Evolutionary conservation across 768 basidiomycete genomes (phyloP).

Genomic region (Hypholoma fasciculare): DNA sequence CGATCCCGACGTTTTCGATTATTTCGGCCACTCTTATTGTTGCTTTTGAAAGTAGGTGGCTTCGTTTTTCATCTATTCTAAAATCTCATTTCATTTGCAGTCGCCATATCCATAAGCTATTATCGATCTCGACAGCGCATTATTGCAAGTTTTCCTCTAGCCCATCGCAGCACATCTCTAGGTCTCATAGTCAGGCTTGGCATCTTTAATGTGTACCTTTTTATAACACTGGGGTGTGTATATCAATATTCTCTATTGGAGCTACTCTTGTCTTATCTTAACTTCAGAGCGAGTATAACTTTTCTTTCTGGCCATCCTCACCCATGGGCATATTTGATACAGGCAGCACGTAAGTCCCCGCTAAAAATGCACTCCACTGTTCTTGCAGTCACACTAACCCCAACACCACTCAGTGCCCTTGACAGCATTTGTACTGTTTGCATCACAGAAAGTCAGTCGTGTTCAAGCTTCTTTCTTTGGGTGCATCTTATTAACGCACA

Average conservation of each 20-base stretch:
- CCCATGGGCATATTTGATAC: constrained; percentile 45
- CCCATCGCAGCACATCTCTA: constrained; percentile 31
- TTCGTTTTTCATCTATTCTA: not conserved
- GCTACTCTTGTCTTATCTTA: not conserved
- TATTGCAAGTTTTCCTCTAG: constrained; percentile 41
- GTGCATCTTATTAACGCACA: not conserved
- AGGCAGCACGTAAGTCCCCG: constrained; percentile 44
- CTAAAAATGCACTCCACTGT: not conserved
- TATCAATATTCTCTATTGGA: not conserved
- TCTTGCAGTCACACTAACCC: constrained; percentile 4
- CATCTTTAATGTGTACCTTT: constrained; percentile 45
- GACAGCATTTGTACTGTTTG: constrained; percentile 47
- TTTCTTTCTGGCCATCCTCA: constrained; percentile 30
- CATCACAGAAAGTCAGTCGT: constrained; percentile 42
- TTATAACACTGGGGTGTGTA: constrained; percentile 42
- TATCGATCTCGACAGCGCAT: constrained; percentile 39
- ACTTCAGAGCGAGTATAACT: constrained; percentile 35
- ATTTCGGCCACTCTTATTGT: constrained; percentile 38
- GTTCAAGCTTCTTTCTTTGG: not conserved
- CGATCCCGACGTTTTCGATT: constrained; percentile 46
- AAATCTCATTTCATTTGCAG: constrained; percentile 24
- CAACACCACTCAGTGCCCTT: constrained; percentile 39
- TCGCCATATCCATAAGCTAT: constrained; percentile 42
- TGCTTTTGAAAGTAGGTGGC: constrained; percentile 42
- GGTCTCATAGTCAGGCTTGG: constrained; percentile 38